Evolutionary conservation across 2,329 filamentous ascomycete genomes (phyloP), one percentile per base, ranked within the genome.

Genomic region (Alternaria sp.): DNA sequence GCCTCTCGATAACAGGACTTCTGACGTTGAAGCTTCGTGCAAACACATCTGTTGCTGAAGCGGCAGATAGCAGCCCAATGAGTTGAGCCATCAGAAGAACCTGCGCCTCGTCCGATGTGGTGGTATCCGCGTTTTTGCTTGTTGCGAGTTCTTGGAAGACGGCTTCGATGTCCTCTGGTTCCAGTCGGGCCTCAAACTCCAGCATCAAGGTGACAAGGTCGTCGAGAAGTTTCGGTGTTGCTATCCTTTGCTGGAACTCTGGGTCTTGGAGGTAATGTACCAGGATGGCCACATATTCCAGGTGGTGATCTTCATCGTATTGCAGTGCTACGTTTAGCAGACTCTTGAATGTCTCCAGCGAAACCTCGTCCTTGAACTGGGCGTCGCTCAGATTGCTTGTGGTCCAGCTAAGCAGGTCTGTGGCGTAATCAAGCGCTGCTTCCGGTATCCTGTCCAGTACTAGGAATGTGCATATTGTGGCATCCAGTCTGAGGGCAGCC

Each of bases 31-130:
- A 76, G 9, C 59, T 65, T 11, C 70, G 59, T 36, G 73, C 67
- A 32, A 80, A 81, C 8, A 72, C 66, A 57, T 81, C 78, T 12
- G 72, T 74, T 13, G 77, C 71, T 11, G 79, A 79, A 5, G 80
- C 69, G 9, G 74, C 72, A 47, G 75, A 77, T 15, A 77, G 66
- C 5, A 70, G 68, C 32, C 73, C 76, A 45, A 78, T 70, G 4
- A 80, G 62, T 44, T 77, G 77, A 12, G 76, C 70, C 55, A 77
- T 64, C 6, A 79, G 62, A 8, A 77, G 61, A 7, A 75, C 68
- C 25, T 61, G 71, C 5, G 69, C 69, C 15, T 75, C 71, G 26
- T 77, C 75, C 21, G 73, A 68, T 3, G 64, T 40, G 15, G 62
- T 56, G n/a, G 69, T 73, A 3, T 73, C 68, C 8, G 71, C 61